Percentiles rank a stretch among this genome's conserved stretches.
phyloP scores from a whole-genome alignment of 2,329 filamentous ascomycete species.

The Colletotrichum sp. region DNA sequence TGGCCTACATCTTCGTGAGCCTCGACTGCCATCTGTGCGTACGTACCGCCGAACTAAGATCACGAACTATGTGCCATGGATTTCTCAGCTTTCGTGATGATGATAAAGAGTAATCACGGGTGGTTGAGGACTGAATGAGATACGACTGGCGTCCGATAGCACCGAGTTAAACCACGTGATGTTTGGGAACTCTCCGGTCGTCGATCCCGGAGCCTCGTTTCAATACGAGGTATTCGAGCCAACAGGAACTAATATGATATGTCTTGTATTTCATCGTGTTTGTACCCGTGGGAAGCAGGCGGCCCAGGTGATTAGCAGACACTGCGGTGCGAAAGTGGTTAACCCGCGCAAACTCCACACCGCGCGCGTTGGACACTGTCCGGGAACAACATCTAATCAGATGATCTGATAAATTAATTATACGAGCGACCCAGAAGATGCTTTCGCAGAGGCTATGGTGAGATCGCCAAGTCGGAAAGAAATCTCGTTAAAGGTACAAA shows the following conservation, averaged over 20 bases:
- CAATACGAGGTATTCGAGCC: neutral
- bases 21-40: too few relatives aligned
- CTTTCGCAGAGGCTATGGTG: neutral
- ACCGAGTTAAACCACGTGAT: neutral
- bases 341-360: neutral
- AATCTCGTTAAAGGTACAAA: neutral
- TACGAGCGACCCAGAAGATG: accelerated
- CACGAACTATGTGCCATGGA: too few relatives aligned
- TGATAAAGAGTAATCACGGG: too few relatives aligned
- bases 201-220: neutral
- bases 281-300: too few relatives aligned
- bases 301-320: accelerated
- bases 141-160: too few relatives aligned
- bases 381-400: neutral
- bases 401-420: neutral
- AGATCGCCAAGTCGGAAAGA: neutral
- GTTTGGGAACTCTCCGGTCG: neutral
- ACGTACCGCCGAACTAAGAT: too few relatives aligned
- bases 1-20: too few relatives aligned
- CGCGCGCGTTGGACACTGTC: neutral
- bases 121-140: too few relatives aligned
- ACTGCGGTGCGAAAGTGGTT: accelerated
- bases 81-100: too few relatives aligned
- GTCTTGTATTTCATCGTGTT: too few relatives aligned
- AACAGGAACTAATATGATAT: too few relatives aligned